phyloP scores from a whole-genome alignment of 768 basidiomycete species.

The Auricularia sp. region DNA sequence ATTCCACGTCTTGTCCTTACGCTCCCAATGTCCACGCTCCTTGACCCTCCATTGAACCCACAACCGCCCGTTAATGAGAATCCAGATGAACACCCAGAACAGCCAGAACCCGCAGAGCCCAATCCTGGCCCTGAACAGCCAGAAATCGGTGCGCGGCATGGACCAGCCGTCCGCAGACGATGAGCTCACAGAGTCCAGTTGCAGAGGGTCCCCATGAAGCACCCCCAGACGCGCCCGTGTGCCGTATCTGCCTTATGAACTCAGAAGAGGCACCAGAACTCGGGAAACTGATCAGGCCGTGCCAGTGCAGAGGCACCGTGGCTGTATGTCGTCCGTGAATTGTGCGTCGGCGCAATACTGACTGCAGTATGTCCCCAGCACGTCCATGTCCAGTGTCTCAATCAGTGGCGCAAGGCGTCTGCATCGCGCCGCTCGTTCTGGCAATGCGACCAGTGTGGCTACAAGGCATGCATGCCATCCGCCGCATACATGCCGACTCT shows the following conservation, averaged over 20 bases:
- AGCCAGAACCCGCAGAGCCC: background rate
- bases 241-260: conserved; percentile 77
- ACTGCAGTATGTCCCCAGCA: conserved; percentile 27
- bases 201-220: background rate
- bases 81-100: background rate
- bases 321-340: conserved; percentile 33
- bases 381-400: conserved; percentile 72
- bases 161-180: background rate
- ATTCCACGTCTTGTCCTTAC: background rate
- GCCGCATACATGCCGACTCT: background rate
- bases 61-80: background rate
- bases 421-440: conserved; percentile 61
- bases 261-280: conserved; percentile 37
- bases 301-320: conserved; percentile 70
- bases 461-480: conserved; percentile 17
- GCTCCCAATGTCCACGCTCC: background rate
- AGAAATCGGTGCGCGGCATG: background rate
- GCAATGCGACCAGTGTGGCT: conserved; percentile 70
- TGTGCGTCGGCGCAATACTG: conserved; percentile 4
- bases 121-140: background rate
- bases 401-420: conserved; percentile 62
- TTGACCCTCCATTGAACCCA: background rate
- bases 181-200: background rate
- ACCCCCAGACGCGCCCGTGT: conserved; percentile 25
- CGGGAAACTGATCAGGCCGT: conserved; percentile 75